These are phyloP conservation scores for Arthrobotrys megalospora DNA, from an alignment of 2,329 filamentous ascomycete species.

Conservation along the genomic window DNA sequence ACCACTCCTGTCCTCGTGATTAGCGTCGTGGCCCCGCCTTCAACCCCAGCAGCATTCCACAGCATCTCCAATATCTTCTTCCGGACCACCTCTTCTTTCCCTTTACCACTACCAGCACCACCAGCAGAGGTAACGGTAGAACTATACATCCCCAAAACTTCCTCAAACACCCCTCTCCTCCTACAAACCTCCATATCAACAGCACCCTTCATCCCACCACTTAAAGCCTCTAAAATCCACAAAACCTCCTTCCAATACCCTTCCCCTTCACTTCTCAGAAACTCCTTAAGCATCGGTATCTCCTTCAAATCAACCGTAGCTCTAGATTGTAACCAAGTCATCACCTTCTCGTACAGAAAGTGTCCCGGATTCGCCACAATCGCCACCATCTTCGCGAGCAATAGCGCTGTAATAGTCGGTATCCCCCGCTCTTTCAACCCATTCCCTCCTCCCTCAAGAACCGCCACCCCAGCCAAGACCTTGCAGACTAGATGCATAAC, in stretches of 20 bases:
- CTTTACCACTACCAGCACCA: not conserved
- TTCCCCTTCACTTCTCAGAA: constrained; percentile 53
- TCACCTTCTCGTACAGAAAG: constrained; percentile 64
- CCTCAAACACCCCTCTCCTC: constrained; percentile 49
- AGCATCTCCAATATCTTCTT: constrained; percentile 63
- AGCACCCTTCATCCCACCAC: constrained; percentile 57
- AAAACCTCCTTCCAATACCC: constrained; percentile 62
- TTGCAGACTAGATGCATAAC: constrained; percentile 62
- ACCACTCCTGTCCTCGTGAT: constrained; percentile 64
- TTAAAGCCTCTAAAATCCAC: constrained; percentile 62
- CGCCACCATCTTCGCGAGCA: constrained; percentile 61
- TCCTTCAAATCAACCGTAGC: constrained; percentile 62
- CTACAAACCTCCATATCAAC: constrained; percentile 54
- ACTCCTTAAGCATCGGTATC: constrained; percentile 62
- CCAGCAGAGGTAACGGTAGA: not conserved
- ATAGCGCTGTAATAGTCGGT: constrained; percentile 62
- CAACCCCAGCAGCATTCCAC: constrained; percentile 63
- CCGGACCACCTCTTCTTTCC: constrained; percentile 40
- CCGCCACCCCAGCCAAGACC: constrained; percentile 61
- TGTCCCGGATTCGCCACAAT: constrained; percentile 62
- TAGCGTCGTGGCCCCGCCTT: constrained; percentile 63
- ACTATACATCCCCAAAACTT: constrained; percentile 32
- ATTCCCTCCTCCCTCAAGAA: constrained; percentile 18
- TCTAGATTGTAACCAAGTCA: constrained; percentile 61
- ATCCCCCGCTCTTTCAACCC: constrained; percentile 50